Conservation (phyloP, 106 monocot genomes). For the Dendrobium chrysotoxum region DNA sequence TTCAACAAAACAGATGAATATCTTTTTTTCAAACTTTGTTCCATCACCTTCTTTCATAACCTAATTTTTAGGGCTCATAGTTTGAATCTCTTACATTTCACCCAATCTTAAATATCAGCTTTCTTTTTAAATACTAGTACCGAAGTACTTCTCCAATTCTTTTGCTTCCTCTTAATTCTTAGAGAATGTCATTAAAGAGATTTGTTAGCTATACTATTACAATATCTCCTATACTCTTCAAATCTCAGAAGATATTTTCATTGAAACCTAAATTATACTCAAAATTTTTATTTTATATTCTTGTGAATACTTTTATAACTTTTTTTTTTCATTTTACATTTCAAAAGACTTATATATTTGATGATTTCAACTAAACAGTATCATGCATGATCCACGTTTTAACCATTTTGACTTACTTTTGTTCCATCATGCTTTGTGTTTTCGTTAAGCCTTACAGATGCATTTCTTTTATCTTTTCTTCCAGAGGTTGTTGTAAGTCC, state of each 20-base stretch:
- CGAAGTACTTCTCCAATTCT: neutral
- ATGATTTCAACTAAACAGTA: neutral
- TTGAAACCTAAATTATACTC: neutral
- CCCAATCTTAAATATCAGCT: neutral
- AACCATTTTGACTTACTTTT: neutral
- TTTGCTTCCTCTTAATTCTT: neutral
- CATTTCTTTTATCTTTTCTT: neutral
- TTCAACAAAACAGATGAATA: neutral
- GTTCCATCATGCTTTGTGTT: neutral
- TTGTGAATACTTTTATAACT: neutral
- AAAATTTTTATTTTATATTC: neutral
- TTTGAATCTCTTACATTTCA: no score
- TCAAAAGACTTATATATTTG: neutral
- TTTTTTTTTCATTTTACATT: neutral
- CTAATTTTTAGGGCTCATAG: neutral
- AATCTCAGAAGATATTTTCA: neutral
- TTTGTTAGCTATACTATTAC: neutral
- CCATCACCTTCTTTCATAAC: neutral
- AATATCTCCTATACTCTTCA: neutral
- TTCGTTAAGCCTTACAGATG: neutral
- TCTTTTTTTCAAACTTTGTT: neutral
- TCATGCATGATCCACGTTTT: neutral
- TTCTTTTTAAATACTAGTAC: neutral
- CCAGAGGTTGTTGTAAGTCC: constrained; percentile 77
- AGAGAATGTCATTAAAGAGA: neutral